Evolutionary conservation across 1,284 basidiomycete genomes (phyloP).

Genomic region (Ceraceosorus guamensis): DNA sequence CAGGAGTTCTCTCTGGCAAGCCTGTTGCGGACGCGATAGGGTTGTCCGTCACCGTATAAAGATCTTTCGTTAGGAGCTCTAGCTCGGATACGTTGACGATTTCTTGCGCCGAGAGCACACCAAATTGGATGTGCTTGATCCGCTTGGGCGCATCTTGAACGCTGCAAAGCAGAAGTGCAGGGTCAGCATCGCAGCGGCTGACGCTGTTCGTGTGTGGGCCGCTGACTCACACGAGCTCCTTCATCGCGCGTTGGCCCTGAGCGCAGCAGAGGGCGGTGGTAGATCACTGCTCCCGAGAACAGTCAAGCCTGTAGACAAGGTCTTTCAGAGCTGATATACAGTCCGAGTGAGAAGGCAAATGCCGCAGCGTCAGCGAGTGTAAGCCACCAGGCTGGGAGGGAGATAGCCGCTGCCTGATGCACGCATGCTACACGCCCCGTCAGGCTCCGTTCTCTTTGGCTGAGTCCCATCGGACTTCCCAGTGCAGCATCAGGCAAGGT

Average conservation of each 20-base stretch:
- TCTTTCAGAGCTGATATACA: too few relatives aligned
- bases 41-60: constrained; percentile 38
- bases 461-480: too few relatives aligned
- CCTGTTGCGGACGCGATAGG: neutral
- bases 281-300: too few relatives aligned
- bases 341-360: too few relatives aligned
- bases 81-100: constrained; percentile 47
- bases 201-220: neutral
- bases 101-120: constrained; percentile 47
- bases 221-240: neutral
- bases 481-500: too few relatives aligned
- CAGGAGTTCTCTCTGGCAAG: constrained; percentile 29
- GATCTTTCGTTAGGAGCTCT: constrained; percentile 41
- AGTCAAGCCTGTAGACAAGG: too few relatives aligned
- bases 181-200: neutral
- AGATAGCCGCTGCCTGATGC: too few relatives aligned
- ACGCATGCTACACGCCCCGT: too few relatives aligned
- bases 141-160: constrained; percentile 45
- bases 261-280: too few relatives aligned
- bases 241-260: neutral
- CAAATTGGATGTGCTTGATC: constrained; percentile 49
- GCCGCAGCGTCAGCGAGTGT: too few relatives aligned
- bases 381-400: too few relatives aligned
- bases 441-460: too few relatives aligned
- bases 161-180: constrained; percentile 5